Conservation (phyloP, 306 rosid genomes). For the Quercus suber region DNA sequence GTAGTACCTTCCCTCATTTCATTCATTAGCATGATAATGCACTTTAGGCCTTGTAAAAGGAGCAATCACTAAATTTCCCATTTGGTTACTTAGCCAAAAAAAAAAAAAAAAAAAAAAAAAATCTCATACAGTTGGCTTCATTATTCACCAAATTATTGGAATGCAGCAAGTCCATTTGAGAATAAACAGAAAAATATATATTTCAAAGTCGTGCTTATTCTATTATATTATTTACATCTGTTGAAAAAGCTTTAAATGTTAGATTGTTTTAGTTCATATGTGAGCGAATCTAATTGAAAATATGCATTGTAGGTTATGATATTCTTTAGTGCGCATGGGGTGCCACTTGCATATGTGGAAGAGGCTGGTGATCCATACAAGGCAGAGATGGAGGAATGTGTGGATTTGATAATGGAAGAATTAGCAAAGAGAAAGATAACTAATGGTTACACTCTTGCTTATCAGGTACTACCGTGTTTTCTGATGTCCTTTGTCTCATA, state of each 20-base stretch:
- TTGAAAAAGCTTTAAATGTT: slow-evolving; percentile 1
- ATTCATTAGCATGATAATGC: no score
- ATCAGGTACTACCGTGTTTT: slow-evolving; percentile 56
- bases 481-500: neutral
- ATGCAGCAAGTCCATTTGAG: no score
- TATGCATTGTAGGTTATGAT: slow-evolving; percentile 60
- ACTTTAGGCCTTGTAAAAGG: no score
- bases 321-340: slow-evolving; percentile 97
- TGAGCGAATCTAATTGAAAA: slow-evolving; percentile 17
- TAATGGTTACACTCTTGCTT: slow-evolving; percentile 85
- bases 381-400: slow-evolving; percentile 98
- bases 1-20: no score
- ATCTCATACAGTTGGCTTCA: no score
- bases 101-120: no score
- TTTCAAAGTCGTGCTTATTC: slow-evolving; percentile 1
- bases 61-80: no score
- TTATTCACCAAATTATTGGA: no score
- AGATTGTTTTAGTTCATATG: slow-evolving; percentile 8
- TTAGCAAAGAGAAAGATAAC: slow-evolving; percentile 70
- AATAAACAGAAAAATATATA: neutral
- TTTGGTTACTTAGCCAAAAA: no score
- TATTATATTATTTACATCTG: neutral
- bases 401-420: slow-evolving; percentile 90
- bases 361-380: slow-evolving; percentile 98
- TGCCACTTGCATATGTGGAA: slow-evolving; percentile 96